Percentiles rank a stretch among this genome's conserved stretches.
These are phyloP conservation scores for Plasmodium billcollinsi DNA, from an alignment of 169 alveolate genomes.

Conservation along the genomic window DNA sequence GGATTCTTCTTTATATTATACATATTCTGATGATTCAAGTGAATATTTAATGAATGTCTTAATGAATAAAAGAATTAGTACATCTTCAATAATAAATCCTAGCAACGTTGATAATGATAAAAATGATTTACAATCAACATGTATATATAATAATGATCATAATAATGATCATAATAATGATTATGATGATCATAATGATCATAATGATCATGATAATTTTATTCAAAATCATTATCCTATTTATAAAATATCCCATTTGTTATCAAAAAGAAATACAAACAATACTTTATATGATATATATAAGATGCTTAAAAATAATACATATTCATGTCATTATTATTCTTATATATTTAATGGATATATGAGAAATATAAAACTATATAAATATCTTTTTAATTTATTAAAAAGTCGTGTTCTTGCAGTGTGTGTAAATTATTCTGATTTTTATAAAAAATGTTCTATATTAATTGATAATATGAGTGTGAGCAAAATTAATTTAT, in stretches of 20 bases:
- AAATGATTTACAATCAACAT: too few species aligned
- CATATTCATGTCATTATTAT: constrained; percentile 27
- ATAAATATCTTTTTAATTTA: constrained; percentile 16
- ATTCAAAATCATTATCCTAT: too few species aligned
- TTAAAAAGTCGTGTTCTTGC: constrained; percentile 15
- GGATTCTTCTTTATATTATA: too few species aligned
- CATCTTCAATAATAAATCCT: too few species aligned
- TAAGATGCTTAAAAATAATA: constrained; percentile 9
- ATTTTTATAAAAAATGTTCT: constrained; percentile 26
- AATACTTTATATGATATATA: constrained; percentile 7
- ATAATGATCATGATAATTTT: neutral
- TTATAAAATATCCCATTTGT: too few species aligned
- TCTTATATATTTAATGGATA: constrained; percentile 16
- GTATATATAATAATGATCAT: neutral
- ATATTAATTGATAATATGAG: constrained; percentile 37
- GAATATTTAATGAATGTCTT: too few species aligned
- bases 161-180: neutral
- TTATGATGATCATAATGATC: neutral
- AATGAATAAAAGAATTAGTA: too few species aligned
- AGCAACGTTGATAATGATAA: too few species aligned
- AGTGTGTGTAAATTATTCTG: constrained; percentile 23
- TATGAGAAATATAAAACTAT: constrained; percentile 13
- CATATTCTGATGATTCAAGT: too few species aligned
- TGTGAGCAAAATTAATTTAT: constrained; percentile 15
- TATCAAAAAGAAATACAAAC: neutral